phyloP scores from a whole-genome alignment of 352 stramenopile species.

The Phytopythium litorale region DNA sequence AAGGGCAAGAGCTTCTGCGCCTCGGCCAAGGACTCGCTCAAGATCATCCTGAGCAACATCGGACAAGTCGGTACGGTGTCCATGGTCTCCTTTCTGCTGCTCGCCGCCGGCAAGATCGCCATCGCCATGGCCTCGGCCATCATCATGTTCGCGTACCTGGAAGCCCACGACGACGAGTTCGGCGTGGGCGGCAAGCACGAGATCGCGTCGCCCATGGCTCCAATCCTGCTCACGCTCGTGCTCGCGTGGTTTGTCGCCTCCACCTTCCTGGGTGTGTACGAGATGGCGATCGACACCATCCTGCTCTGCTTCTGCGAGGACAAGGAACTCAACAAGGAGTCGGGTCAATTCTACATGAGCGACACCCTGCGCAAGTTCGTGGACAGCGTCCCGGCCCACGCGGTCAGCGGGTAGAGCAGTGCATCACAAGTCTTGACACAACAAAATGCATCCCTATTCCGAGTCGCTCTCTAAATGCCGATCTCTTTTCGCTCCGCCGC shows the following conservation, averaged over 20 bases:
- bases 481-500: background rate
- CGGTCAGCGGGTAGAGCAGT: background rate
- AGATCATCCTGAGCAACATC: conserved; percentile 91
- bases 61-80: conserved; percentile 84
- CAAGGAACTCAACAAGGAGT: conserved; percentile 64
- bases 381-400: conserved; percentile 35
- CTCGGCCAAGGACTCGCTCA: conserved; percentile 91
- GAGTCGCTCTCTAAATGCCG: background rate
- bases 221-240: conserved; percentile 88
- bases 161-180: conserved; percentile 49
- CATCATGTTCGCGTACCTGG: conserved; percentile 55
- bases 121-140: conserved; percentile 57
- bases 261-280: conserved; percentile 94
- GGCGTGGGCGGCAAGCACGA: conserved; percentile 48
- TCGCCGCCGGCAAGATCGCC: conserved; percentile 92
- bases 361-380: conserved; percentile 70
- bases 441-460: background rate
- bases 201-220: conserved; percentile 77
- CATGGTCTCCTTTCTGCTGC: conserved; percentile 88
- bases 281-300: conserved; percentile 94
- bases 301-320: conserved; percentile 96
- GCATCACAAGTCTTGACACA: background rate
- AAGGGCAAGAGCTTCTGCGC: conserved; percentile 72
- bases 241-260: conserved; percentile 91
- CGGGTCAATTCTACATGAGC: conserved; percentile 75